phyloP scores from a whole-genome alignment of 2,329 filamentous ascomycete species.

The Monilinia fructicola region DNA sequence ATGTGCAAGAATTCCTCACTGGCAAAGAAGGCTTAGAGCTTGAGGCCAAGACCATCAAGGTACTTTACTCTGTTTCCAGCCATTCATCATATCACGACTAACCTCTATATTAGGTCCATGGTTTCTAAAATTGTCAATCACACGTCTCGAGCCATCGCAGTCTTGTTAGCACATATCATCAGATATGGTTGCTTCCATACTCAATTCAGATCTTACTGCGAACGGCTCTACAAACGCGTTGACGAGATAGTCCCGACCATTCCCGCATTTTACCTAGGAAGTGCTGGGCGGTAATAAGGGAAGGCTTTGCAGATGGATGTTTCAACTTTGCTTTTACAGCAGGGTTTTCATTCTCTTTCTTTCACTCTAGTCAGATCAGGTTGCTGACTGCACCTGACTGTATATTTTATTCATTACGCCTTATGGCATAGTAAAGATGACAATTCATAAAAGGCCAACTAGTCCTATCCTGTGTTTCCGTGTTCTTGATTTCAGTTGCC shows the following conservation, averaged over 20 bases:
- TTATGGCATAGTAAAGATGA: conserved; percentile 1
- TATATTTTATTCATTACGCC: conserved; percentile 6
- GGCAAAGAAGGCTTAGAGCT: conserved; percentile 93
- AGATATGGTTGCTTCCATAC: conserved; percentile 9
- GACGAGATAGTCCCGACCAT: conserved; percentile 36
- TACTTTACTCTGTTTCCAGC: conserved; percentile 42
- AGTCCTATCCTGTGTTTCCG: neutral
- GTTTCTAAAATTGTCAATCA: conserved; percentile 53
- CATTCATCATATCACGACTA: conserved; percentile 18
- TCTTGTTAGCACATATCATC: conserved; percentile 1
- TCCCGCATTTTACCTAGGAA: conserved; percentile 41
- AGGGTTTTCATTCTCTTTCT: conserved; percentile 17
- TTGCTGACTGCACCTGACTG: conserved; percentile 13
- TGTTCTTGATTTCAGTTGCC: conserved; percentile 3
- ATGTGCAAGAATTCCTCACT: conserved; percentile 95
- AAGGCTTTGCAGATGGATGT: conserved; percentile 10
- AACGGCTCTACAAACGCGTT: neutral
- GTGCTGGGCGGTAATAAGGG: conserved; percentile 25
- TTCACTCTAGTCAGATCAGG: conserved; percentile 18
- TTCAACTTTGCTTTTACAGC: conserved; percentile 18
- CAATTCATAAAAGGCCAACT: neutral
- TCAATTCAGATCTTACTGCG: conserved; percentile 11
- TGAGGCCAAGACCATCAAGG: conserved; percentile 96
- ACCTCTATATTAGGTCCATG: conserved; percentile 50
- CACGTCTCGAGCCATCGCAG: conserved; percentile 15